Conservation (phyloP, 164 flowering plant genomes). For the Vitis rotundifolia region DNA sequence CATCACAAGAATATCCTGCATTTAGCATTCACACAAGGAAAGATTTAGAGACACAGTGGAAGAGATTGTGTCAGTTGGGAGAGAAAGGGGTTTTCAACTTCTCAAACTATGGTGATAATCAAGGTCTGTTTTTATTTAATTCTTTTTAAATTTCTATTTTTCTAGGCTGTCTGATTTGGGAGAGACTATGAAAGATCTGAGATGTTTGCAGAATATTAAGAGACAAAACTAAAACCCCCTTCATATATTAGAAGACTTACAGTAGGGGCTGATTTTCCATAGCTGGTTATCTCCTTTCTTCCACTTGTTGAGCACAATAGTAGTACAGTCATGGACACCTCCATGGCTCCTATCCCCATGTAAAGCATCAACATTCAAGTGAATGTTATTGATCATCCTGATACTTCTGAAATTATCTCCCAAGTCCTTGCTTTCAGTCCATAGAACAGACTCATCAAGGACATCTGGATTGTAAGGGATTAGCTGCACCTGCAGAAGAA, state of each 20-base stretch:
- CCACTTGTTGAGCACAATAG: conserved; percentile 66
- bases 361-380: conserved; percentile 66
- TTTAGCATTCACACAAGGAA: neutral
- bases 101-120: too few relatives aligned
- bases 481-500: conserved; percentile 55
- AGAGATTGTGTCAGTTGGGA: neutral
- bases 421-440: conserved; percentile 65
- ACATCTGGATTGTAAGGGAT: conserved; percentile 47
- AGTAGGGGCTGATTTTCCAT: conserved; percentile 66
- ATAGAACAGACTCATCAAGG: conserved; percentile 62
- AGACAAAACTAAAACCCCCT: neutral
- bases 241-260: conserved; percentile 38
- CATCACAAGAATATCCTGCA: conserved; percentile 2
- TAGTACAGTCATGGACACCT: conserved; percentile 71
- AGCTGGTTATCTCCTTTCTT: conserved; percentile 74
- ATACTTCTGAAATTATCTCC: conserved; percentile 61
- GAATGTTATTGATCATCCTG: conserved; percentile 71
- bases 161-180: too few relatives aligned
- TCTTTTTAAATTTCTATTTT: too few relatives aligned
- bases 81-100: neutral
- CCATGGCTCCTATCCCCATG: conserved; percentile 67
- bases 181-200: neutral
- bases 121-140: too few relatives aligned
- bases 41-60: neutral
- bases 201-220: too few relatives aligned